Evolutionary conservation across 208 protist genomes (phyloP).

Genomic region (Acanthamoeba lenticulata): DNA sequence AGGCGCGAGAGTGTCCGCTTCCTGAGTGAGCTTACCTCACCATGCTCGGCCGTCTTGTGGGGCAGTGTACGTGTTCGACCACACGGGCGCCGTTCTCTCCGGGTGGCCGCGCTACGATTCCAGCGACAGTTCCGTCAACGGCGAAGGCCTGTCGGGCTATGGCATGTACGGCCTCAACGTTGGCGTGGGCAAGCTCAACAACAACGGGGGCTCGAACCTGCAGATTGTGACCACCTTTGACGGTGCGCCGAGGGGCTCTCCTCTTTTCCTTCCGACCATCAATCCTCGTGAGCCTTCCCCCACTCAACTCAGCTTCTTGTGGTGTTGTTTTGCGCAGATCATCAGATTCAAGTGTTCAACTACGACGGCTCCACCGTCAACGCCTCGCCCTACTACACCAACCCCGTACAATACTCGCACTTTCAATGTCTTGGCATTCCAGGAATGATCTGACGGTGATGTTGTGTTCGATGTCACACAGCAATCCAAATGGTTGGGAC

Average conservation of each 20-base stretch:
- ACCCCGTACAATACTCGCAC: not conserved
- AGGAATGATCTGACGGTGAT: not conserved
- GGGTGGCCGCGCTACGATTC: not conserved
- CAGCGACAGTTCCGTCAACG: not conserved
- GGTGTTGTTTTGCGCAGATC: not conserved
- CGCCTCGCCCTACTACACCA: constrained; percentile 11
- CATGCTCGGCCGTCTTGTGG: not conserved
- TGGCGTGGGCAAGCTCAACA: not conserved
- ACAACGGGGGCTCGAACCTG: not conserved
- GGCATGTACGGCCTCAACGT: constrained; percentile 15
- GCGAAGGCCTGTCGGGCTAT: not conserved
- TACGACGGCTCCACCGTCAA: not conserved
- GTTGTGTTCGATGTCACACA: not conserved
- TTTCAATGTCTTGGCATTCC: not conserved
- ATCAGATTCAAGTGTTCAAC: constrained; percentile 25
- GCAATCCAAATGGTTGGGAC: not conserved
- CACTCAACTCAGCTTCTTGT: no score
- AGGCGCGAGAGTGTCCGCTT: not conserved
- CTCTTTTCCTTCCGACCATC: no score
- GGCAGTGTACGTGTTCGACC: not conserved
- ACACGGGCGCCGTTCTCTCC: not conserved
- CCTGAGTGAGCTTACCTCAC: not conserved
- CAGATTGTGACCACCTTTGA: constrained; percentile 30
- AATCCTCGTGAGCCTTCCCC: no score
- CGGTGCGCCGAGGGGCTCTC: not conserved